Evolutionary conservation across 345 rosid species (phyloP), one percentile per base, ranked within the genome.

Genomic region (Rhizophora mangle): DNA sequence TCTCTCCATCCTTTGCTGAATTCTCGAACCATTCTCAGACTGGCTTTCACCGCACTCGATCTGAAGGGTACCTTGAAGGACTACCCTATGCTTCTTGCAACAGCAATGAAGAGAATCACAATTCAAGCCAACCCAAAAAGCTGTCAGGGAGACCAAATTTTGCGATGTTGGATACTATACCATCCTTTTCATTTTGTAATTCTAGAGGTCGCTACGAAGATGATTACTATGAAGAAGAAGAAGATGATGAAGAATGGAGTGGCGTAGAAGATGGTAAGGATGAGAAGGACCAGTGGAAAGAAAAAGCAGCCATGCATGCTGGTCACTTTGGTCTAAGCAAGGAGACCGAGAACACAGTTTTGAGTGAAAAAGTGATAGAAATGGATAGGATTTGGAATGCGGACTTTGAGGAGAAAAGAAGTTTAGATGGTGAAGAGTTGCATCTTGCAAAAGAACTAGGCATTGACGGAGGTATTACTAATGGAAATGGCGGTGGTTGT

Each of bases 21-120:
- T 58, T 61, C 13, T 39, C 69, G 0, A 55, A 53, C 11, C 32
- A 36, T 64, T 63, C 74, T 15, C 29, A 18, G 8, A 65, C 59
- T 21, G 78, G 87, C 52, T 64, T 86, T 57, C 85, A 85, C 20
- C 81, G 87, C 20, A 86, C 74, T 32, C 88, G 79, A 3, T 86
- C 94, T 13, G 94, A 82, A 0, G 86, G 87, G 5, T 83, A 88
- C 82, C 64, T 88, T 70, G 75, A 82, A 78, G 85, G 80, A 18
- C 26, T 83, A 22, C 77, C 79, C 29, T 57, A 71, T 72, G 80
- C 51, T 69, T 55, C 81, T 67, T 68, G 67, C 68, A 68, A 36
- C 47, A 60, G 16, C n/a, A 69, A 71, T 24, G 65, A 69, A n/a
- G 65, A 68, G 11, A 47, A 26, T 65, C 22, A 4, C 36, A 53